Percentiles rank a stretch among this genome's conserved stretches.
Evolutionary conservation across 768 basidiomycete species (phyloP).

Genomic region (Peribolospora kevripleyi): DNA sequence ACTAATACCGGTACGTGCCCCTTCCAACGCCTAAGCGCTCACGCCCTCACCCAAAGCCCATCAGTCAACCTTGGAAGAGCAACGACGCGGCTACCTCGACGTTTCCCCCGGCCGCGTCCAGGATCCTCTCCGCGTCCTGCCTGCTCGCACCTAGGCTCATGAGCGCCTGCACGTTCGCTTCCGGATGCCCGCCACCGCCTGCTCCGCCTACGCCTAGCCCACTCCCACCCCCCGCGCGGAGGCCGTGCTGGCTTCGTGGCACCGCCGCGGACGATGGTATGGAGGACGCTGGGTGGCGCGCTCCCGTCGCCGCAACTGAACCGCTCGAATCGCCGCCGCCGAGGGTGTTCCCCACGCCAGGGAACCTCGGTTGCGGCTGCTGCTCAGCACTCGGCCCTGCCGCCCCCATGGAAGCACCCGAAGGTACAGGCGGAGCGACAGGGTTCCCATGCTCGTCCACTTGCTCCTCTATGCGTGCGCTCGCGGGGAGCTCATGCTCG

Average conservation of each 20-base stretch:
- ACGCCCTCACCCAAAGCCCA: too few relatives aligned
- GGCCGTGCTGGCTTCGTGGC: conserved; percentile 1
- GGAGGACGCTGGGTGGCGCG: not conserved
- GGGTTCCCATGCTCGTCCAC: not conserved
- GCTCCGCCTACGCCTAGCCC: conserved; percentile 10
- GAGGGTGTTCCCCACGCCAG: conserved; percentile 42
- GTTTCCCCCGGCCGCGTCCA: conserved; percentile 64
- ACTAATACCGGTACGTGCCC: too few relatives aligned
- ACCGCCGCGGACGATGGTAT: not conserved
- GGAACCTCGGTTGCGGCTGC: conserved; percentile 27
- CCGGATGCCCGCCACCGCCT: conserved; percentile 26
- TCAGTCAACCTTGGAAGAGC: conserved; percentile 29
- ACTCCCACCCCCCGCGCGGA: conserved; percentile 6
- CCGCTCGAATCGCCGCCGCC: conserved; percentile 17
- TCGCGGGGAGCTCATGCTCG: conserved; percentile 82
- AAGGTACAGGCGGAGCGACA: not conserved
- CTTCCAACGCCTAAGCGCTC: too few relatives aligned
- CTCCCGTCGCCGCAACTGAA: conserved; percentile 17
- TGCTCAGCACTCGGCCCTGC: conserved; percentile 11
- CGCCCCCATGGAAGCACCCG: not conserved
- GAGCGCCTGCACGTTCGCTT: conserved; percentile 37
- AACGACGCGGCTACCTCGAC: conserved; percentile 69
- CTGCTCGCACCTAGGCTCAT: conserved; percentile 54
- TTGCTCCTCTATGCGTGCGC: conserved; percentile 14
- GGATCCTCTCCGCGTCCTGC: conserved; percentile 47